Evolutionary conservation across 352 stramenopile genomes (phyloP), one percentile per base, ranked within the genome.

Genomic region (Phytophthora foliorum): DNA sequence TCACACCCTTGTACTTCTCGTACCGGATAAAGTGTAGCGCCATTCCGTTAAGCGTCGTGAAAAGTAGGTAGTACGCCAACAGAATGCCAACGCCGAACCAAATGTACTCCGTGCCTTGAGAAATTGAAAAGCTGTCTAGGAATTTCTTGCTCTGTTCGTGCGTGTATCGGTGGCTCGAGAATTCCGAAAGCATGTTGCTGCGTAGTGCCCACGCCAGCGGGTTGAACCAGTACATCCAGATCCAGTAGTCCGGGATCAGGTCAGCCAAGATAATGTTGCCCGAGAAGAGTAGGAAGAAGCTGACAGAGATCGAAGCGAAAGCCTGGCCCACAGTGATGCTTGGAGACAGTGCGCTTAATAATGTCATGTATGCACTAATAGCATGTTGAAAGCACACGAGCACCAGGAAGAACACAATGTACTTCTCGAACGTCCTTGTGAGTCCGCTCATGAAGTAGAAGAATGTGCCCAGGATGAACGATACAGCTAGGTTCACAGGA

Each of bases 391-490:
- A 98, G 2, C 69, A 70, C 24, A 96, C 74, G 14, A 97, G 66
- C 49, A 97, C 83, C 2, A 85, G 55, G 56, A 94, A 74, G 49
- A 89, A 97, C 22, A 92, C 80, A 39, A 97, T 79, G 69, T 86
- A 97, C 58, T 88, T 87, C 42, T 77, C 64, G 34, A 89, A 84
- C 32, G 81, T 77, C 2, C 57, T 57, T 9, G 73, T 82, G 34
- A 98, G 69, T 2, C 90, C 91, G 66, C 93, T 93, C 84, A 97
- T 95, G 57, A 91, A 98, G 77, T 98, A 98, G 63, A 90, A 87
- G 70, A 87, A 81, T 13, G 91, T 82, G 65, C 92, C 80, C 16
- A 84, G 34, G 31, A 87, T 66, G 31, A 87, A 80, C 32, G 78
- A 72, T 0, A 89, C 92, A 2, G 82, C 76, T 66, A 97, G 82